A percentile compares a stretch with the other conserved stretches of the same genome.
Evolutionary conservation across 441 rosid species (phyloP).

Genomic region (Populus trichocarpa): DNA sequence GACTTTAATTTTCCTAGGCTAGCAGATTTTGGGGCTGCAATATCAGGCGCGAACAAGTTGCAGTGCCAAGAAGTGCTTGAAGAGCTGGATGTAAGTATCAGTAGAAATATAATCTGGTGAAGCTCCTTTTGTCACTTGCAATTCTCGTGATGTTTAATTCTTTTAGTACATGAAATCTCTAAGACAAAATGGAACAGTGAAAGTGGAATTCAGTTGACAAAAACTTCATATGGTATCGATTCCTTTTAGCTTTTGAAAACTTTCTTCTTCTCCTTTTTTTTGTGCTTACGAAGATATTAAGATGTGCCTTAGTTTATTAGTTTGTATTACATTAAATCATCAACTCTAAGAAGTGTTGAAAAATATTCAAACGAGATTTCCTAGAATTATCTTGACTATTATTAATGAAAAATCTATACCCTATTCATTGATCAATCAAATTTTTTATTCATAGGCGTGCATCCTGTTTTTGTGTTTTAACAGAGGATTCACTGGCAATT

Average conservation of each 20-base stretch:
- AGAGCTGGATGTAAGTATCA: constrained; percentile 88
- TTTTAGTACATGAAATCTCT: not conserved
- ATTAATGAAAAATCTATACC: not conserved
- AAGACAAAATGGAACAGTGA: not conserved
- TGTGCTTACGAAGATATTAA: not conserved
- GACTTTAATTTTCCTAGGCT: constrained; percentile 87
- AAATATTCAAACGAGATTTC: not conserved
- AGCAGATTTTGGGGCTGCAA: constrained; percentile 99
- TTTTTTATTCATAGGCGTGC: not conserved
- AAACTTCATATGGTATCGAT: not conserved
- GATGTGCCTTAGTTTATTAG: not conserved
- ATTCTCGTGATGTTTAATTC: not conserved
- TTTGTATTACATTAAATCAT: not conserved
- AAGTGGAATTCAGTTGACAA: not conserved
- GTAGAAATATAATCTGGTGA: constrained; percentile 3
- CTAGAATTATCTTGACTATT: not conserved
- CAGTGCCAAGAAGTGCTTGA: constrained; percentile 94
- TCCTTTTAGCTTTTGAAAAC: not conserved
- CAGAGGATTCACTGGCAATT: not conserved
- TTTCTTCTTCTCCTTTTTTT: not conserved
- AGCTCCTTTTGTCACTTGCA: constrained; percentile 1
- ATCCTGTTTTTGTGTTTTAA: not conserved
- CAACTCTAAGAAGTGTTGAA: not conserved
- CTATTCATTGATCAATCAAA: not conserved
- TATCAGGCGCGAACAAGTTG: constrained; percentile 89